phyloP scores from a whole-genome alignment of 163 green algal species.

The Prototheca wickerhamii region DNA sequence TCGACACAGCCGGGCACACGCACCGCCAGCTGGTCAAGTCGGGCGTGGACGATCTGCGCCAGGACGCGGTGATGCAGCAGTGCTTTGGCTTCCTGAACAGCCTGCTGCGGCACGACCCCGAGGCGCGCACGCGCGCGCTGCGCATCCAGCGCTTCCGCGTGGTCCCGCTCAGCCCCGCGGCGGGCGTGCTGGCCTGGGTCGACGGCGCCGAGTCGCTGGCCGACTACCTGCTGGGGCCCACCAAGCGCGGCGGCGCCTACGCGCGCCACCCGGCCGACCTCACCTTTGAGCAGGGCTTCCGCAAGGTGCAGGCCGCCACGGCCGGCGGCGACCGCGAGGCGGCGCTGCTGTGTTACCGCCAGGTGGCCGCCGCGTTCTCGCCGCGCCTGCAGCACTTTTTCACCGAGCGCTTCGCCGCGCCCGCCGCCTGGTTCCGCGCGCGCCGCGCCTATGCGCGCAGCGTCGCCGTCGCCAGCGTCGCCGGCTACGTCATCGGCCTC shows the following conservation, averaged over 20 bases:
- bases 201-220: slow-evolving; percentile 69
- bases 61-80: slow-evolving; percentile 97
- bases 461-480: slow-evolving; percentile 79
- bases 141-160: slow-evolving; percentile 68
- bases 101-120: slow-evolving; percentile 46
- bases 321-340: not conserved
- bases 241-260: slow-evolving; percentile 44
- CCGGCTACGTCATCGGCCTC: slow-evolving; percentile 83
- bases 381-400: slow-evolving; percentile 92
- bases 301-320: not conserved
- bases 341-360: slow-evolving; percentile 19
- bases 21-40: slow-evolving; percentile 81
- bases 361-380: slow-evolving; percentile 47
- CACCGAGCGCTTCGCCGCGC: slow-evolving; percentile 62
- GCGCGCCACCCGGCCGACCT: slow-evolving; percentile 28
- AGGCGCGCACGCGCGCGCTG: slow-evolving; percentile 41
- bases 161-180: slow-evolving; percentile 56
- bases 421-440: slow-evolving; percentile 64
- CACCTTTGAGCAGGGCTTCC: slow-evolving; percentile 1
- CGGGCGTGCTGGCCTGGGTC: slow-evolving; percentile 89
- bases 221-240: slow-evolving; percentile 64
- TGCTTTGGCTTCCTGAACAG: slow-evolving; percentile 83
- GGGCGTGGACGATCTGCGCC: slow-evolving; percentile 83
- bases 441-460: slow-evolving; percentile 69
- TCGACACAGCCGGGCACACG: slow-evolving; percentile 46